Evolutionary conservation across 345 rosid species (phyloP), one percentile per base, ranked within the genome.

Genomic region (Eucalyptus polybractea): DNA sequence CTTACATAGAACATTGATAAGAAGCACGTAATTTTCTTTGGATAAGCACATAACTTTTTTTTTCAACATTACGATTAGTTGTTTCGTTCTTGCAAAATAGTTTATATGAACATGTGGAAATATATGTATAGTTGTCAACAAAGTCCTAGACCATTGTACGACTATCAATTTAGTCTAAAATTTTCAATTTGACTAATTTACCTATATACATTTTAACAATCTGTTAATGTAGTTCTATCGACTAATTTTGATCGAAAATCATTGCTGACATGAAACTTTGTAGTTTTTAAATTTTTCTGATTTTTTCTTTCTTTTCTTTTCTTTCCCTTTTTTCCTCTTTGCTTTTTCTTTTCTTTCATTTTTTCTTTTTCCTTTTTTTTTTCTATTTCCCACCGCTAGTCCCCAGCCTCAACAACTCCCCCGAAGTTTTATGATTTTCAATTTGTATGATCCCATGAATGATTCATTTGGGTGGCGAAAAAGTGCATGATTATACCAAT

Each of bases 171-270:
- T 6, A 13, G 8, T 65, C 15, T 65, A 65, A 65, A 65, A 8
- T 13, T 65, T 65, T 13, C 2, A 4, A 65, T 13, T 27, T 12
- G 16, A 60, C 7, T 6, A 60, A 27, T 60, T 60, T 10, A 27
- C 5, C 11, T 12, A 11, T 60, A 25, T 25, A 60, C 8, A 13
- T 29, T 29, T 29, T 13, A 7, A 13, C 2, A 0, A 29, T 65
- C 1, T 7, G 1, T 65, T 15, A 29, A 65, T 1, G 0, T 65
- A 65, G 5, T 65, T 14, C 7, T 65, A 0, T 7, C 3, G 3
- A 10, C 9, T 15, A 29, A 65, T 65, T 65, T 29, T 29, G 8
- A 12, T 14, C 1, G 9, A 12, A 65, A 65, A 65, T 65, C 72
- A 29, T 7, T 7, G 31, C 4, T 60, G 27, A 60, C 0, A 29